These are phyloP conservation scores for Suillus spraguei DNA, from an alignment of 768 basidiomycete species.

Conservation along the genomic window DNA sequence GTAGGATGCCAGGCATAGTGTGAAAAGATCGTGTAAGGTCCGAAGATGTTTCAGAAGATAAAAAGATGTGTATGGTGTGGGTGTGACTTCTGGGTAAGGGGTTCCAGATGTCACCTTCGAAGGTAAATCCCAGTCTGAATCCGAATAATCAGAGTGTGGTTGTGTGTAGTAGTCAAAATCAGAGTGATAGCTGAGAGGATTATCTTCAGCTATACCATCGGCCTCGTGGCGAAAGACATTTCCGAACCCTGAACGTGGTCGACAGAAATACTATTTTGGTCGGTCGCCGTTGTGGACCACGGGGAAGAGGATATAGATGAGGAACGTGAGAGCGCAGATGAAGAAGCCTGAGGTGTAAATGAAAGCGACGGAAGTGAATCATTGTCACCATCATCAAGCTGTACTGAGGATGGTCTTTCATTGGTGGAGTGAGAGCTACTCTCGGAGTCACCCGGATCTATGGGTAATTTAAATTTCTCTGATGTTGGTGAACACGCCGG, in stretches of 20 bases:
- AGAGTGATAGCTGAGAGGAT: conserved; percentile 38
- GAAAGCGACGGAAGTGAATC: conserved; percentile 39
- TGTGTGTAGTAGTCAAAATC: conserved; percentile 40
- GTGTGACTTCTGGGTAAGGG: conserved; percentile 20
- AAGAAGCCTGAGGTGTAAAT: conserved; percentile 29
- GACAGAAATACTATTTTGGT: conserved; percentile 24
- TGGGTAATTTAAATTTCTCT: conserved; percentile 15
- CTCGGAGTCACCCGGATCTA: conserved; percentile 10
- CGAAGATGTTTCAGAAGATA: conserved; percentile 29
- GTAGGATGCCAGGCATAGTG: conserved; percentile 24
- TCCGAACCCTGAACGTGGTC: conserved; percentile 16
- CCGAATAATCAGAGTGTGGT: conserved; percentile 32
- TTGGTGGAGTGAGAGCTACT: conserved; percentile 15
- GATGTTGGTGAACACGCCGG: conserved; percentile 14
- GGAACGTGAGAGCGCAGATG: conserved; percentile 44
- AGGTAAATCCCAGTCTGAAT: conserved; percentile 22
- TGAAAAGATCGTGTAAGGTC: conserved; percentile 50
- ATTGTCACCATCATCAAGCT: conserved; percentile 27
- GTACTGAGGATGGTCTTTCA: conserved; percentile 20
- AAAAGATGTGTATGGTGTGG: conserved; percentile 22
- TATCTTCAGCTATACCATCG: conserved; percentile 23
- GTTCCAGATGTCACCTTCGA: conserved; percentile 12
- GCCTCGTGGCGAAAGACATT: conserved; percentile 9
- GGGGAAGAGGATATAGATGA: conserved; percentile 42
- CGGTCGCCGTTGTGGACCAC: conserved; percentile 19